Evolutionary conservation across 805 yeast species (phyloP), one percentile per base, ranked within the genome.

Genomic region (Candida broadrunensis): DNA sequence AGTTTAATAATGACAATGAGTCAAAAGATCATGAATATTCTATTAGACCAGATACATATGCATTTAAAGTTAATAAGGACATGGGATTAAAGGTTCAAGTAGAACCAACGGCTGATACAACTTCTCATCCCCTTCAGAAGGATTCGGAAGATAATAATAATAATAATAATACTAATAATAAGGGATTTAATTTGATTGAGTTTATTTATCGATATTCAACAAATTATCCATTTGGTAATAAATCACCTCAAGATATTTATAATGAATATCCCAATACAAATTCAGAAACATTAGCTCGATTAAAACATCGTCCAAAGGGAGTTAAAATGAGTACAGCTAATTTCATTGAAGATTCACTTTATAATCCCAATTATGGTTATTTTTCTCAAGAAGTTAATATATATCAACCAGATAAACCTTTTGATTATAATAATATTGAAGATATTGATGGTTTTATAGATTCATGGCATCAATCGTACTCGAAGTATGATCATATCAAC

Each of bases 321-420:
- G 75, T 80, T 5, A 83, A 84, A 56, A 83, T 88, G 90, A 65
- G 82, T n/a, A 63, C 83, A 0, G 67, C 85, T 9, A 95, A 86
- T 52, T 88, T 85, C 61, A 88, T 88, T 42, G 95, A 87, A 51
- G 95, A 88, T 57, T 82, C 91, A 15, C 63, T 88, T 50, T 88
- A 88, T 56, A 85, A 88, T 60, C 88, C 91, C 0, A 54, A 73
- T 47, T 88, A 88, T 56, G 96, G 96, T 1, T 88, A 88, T 59
- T 88, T 88, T 51, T 73, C 88, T 1, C 76, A 80, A 49, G 85
- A 85, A 48, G 95, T 85, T 7, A 85, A 83, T 53, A 86, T 86
- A 48, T 86, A 82, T 59, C 83, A 83, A 43, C 80, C 82, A 2
- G 77, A 75, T 19, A 61, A 70, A 34, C 87, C 90, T 0, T 81